Evolutionary conservation across 225 moss, liverwort and hornwort genomes (phyloP).

Genomic region (Thuidium tamariscinum): DNA sequence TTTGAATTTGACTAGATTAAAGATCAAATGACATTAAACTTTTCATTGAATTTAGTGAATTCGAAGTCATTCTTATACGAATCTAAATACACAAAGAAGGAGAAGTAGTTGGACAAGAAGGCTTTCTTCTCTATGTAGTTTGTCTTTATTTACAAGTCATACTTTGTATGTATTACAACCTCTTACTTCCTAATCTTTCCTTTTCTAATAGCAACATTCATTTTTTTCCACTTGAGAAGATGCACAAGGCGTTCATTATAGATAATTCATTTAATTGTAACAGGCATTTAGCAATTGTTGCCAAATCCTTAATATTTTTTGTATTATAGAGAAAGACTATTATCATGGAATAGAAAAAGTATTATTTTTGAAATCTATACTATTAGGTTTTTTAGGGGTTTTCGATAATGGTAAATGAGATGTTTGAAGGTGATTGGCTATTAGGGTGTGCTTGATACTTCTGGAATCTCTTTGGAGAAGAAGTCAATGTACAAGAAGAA

Average conservation of each 20-base stretch:
- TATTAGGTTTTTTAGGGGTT: background rate
- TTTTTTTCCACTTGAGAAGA: background rate
- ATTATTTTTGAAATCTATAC: background rate
- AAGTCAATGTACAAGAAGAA: accelerated
- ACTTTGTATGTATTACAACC: background rate
- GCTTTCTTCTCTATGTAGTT: background rate
- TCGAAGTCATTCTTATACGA: accelerated
- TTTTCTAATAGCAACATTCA: background rate
- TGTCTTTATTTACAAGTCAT: background rate
- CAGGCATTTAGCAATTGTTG: background rate
- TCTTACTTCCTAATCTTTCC: background rate
- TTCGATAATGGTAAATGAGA: background rate
- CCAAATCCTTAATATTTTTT: background rate
- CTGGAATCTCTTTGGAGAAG: accelerated
- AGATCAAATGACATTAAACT: background rate
- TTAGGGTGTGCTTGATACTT: accelerated
- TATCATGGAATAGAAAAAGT: accelerated
- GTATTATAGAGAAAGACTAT: background rate
- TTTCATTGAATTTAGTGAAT: background rate
- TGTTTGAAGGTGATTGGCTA: accelerated
- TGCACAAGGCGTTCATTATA: too few relatives aligned
- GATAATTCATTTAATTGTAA: background rate
- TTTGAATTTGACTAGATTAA: background rate
- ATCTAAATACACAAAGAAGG: accelerated
- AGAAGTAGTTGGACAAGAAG: background rate